Evolutionary conservation across 1,284 basidiomycete genomes (phyloP), one percentile per base, ranked within the genome.

Genomic region (Chiua sp.): DNA sequence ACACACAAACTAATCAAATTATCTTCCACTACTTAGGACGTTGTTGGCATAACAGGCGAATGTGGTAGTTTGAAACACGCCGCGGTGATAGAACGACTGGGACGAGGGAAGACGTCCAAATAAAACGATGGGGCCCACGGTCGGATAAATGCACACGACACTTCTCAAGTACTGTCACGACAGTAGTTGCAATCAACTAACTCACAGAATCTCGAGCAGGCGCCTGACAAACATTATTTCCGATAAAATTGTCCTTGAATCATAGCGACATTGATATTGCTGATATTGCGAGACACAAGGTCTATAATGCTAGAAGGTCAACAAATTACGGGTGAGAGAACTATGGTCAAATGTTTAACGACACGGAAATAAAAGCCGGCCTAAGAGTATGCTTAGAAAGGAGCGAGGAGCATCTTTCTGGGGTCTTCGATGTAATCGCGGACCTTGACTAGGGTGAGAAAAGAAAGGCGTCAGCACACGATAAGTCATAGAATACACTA

Each of bases 351-450:
- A 30, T 4, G 46, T 30, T 52, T 26, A 35, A 56, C 35, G 49
- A 42, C 26, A 68, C 15, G 35, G 30, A 56, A 47, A 53, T 18
- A 15, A 35, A n/a, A n/a, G 39, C 23, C 10, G 20, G 18, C 53
- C 53, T 44, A 56, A 44, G 30, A 55, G 42, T 22, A 35, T 35
- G 20, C 16, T 63, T 28, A 72, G 49, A 65, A 67, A 3, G 71
- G 58, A 35, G 78, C 78, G 23, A 85, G 78, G 44, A 86, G 73
- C 83, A 85, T 86, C 75, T 81, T 86, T 59, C 83, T 77, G 20
- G 83, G 83, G 68, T 85, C 83, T 65, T 85, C 83, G 26, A 85
- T 73, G 63, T 85, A 85, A 62, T 85, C 83, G 60, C 82, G 82
- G 63, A 85, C 77, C 71, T 87, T 86, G 69, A 92, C 90, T 87